Conservation (phyloP, 2,329 filamentous ascomycete species). For the Cadophora sp. region DNA sequence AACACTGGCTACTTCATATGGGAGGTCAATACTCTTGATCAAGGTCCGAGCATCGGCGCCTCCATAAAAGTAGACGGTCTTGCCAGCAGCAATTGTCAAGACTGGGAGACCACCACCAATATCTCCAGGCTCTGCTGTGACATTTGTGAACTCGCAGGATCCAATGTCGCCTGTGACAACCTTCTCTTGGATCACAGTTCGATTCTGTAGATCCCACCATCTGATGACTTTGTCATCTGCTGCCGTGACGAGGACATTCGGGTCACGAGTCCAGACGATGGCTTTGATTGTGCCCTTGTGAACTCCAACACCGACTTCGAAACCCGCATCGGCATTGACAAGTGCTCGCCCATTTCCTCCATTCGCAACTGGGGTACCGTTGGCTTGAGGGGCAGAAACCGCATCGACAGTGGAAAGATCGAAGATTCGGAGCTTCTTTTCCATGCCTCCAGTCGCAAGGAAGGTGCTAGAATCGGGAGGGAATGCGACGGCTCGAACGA, state of each 20-base stretch:
- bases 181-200: slow-evolving; percentile 77
- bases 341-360: slow-evolving; percentile 49
- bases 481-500: slow-evolving; percentile 93
- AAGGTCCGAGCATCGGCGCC: slow-evolving; percentile 71
- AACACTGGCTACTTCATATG: slow-evolving; percentile 89
- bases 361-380: slow-evolving; percentile 37
- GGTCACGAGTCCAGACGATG: slow-evolving; percentile 91
- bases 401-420: slow-evolving; percentile 68
- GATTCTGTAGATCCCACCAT: slow-evolving; percentile 89
- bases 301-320: slow-evolving; percentile 85
- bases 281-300: slow-evolving; percentile 93
- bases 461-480: slow-evolving; percentile 82
- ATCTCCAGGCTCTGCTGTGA: slow-evolving; percentile 65
- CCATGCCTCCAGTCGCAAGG: slow-evolving; percentile 90
- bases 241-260: slow-evolving; percentile 88
- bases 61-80: slow-evolving; percentile 91
- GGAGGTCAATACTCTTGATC: slow-evolving; percentile 80
- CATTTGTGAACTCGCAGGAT: slow-evolving; percentile 85
- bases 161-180: slow-evolving; percentile 85
- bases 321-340: slow-evolving; percentile 68
- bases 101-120: slow-evolving; percentile 74
- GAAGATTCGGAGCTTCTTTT: slow-evolving; percentile 96
- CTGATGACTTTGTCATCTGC: slow-evolving; percentile 89
- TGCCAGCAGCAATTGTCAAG: slow-evolving; percentile 91
- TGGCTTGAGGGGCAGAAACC: slow-evolving; percentile 42